These are phyloP conservation scores for Boletus tomentosulus DNA, from an alignment of 768 basidiomycete genomes.

Conservation along the genomic window DNA sequence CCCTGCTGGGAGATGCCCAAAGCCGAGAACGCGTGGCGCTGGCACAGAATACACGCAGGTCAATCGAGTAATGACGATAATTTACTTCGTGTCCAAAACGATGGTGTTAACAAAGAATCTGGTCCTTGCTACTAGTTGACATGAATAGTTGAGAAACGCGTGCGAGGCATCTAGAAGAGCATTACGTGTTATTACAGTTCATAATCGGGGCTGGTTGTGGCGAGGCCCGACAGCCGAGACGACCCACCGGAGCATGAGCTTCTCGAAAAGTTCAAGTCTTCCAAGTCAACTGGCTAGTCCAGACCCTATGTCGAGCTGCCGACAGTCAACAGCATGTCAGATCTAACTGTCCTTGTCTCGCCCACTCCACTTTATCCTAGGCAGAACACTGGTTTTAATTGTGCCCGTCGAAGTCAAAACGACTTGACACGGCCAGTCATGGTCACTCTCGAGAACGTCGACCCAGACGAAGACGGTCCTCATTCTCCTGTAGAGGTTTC, in stretches of 20 bases:
- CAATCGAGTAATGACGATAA: neutral
- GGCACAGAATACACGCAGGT: neutral
- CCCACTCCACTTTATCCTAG: slow-evolving; percentile 26
- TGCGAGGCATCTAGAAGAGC: no score
- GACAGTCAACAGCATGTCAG: slow-evolving; percentile 20
- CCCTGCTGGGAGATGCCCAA: neutral
- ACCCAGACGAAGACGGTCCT: slow-evolving; percentile 20
- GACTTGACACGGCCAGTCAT: slow-evolving; percentile 29
- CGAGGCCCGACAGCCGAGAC: no score
- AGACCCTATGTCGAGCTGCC: neutral
- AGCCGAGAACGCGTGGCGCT: neutral
- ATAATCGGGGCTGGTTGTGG: no score
- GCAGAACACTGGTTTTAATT: slow-evolving; percentile 26
- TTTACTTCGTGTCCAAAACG: no score
- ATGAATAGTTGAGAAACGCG: no score
- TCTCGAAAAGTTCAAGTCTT: no score
- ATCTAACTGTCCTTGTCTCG: slow-evolving; percentile 32
- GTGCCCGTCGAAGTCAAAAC: slow-evolving; percentile 27
- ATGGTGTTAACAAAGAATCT: no score
- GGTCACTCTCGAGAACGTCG: slow-evolving; percentile 29
- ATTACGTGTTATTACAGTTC: no score
- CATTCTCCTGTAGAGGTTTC: slow-evolving; percentile 24
- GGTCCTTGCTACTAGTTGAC: no score
- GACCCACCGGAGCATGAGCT: no score
- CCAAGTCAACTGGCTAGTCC: no score